Conservation (phyloP, 2,329 filamentous ascomycete species). For the Hymenoscyphus scutula region DNA sequence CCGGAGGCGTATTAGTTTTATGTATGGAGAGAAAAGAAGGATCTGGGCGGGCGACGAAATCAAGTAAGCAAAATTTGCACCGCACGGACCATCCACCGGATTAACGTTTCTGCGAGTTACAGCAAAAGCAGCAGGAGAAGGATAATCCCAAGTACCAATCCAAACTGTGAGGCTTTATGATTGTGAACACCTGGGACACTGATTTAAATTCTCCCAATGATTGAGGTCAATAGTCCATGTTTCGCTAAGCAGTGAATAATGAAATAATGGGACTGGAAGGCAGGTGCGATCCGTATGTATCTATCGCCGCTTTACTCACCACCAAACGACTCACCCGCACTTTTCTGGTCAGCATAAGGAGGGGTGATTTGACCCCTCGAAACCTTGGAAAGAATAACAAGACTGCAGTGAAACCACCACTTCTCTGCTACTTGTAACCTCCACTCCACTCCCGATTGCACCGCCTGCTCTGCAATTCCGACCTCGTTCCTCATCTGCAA, state of each 20-base stretch:
- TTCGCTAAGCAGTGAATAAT: too few species aligned
- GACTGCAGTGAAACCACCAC: neutral
- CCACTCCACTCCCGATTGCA: neutral
- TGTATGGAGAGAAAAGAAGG: conserved; percentile 38
- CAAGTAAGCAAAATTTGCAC: neutral
- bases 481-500: neutral
- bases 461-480: neutral
- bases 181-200: too few species aligned
- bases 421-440: conserved; percentile 1
- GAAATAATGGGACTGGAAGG: too few species aligned
- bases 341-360: neutral
- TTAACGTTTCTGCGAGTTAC: neutral
- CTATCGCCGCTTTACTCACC: too few species aligned
- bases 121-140: too few species aligned
- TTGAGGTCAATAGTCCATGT: too few species aligned
- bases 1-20: conserved; percentile 49
- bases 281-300: too few species aligned
- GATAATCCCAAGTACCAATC: too few species aligned
- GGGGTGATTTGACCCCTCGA: neutral
- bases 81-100: neutral
- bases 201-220: too few species aligned
- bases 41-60: conserved; percentile 10
- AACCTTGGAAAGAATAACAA: neutral
- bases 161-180: too few species aligned
- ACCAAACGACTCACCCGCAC: neutral